Evolutionary conservation across 768 basidiomycete species (phyloP).

Genomic region (Boletus sp.): DNA sequence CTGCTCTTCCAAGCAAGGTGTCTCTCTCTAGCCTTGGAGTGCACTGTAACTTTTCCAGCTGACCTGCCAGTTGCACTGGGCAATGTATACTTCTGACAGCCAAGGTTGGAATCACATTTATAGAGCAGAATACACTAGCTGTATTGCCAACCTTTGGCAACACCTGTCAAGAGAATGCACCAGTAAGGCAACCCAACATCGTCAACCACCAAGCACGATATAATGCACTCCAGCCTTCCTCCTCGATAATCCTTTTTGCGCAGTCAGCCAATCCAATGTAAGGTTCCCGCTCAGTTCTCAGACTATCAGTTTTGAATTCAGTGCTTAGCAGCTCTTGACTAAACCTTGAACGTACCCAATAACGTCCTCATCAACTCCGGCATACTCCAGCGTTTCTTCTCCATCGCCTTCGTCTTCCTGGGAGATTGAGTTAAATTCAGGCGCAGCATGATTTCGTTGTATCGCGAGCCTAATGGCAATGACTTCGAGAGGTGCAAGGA

Average conservation of each 20-base stretch:
- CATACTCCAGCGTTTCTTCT: conserved; percentile 59
- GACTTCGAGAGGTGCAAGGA: conserved; percentile 78
- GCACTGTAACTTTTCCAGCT: too few species aligned
- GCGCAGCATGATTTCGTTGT: conserved; percentile 77
- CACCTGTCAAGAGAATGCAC: conserved; percentile 38
- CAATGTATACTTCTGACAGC: neutral
- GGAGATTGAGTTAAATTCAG: conserved; percentile 69
- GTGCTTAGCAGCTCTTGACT: neutral
- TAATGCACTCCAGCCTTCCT: conserved; percentile 71
- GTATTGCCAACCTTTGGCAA: neutral
- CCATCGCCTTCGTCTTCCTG: conserved; percentile 70
- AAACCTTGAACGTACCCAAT: conserved; percentile 56
- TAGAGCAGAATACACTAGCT: neutral
- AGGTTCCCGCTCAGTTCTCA: conserved; percentile 76
- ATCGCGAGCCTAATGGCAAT: conserved; percentile 75
- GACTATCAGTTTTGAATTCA: conserved; percentile 35
- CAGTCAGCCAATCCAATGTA: conserved; percentile 75
- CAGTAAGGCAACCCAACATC: conserved; percentile 56
- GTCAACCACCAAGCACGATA: conserved; percentile 89
- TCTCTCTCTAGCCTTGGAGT: too few species aligned
- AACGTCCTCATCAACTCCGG: conserved; percentile 75
- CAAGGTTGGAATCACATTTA: neutral
- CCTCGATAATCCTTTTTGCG: conserved; percentile 68
- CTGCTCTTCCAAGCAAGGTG: too few species aligned
- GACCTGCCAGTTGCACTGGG: too few species aligned